phyloP scores from a whole-genome alignment of 2,329 filamentous ascomycete genomes.

The Shiraia sp. region DNA sequence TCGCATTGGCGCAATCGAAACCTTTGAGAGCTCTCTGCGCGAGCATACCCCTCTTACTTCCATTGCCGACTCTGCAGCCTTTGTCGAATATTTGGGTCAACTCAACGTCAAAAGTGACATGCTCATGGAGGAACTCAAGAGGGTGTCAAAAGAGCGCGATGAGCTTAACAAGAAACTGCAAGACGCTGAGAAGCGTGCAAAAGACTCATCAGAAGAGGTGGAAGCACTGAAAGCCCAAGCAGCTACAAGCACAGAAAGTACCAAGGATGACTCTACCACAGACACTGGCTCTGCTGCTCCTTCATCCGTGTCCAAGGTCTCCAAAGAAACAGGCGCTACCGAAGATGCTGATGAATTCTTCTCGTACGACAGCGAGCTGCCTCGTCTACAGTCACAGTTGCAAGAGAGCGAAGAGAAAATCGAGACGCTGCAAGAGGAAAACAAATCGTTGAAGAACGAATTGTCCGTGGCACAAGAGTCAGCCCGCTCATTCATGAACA shows the following conservation, averaged over 20 bases:
- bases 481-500: constrained; percentile 53
- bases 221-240: constrained; percentile 53
- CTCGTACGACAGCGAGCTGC: constrained; percentile 86
- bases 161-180: constrained; percentile 75
- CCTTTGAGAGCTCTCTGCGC: constrained; percentile 86
- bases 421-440: constrained; percentile 68
- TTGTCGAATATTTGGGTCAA: constrained; percentile 90
- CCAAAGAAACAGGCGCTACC: constrained; percentile 27
- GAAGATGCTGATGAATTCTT: constrained; percentile 75
- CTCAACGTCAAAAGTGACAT: constrained; percentile 85
- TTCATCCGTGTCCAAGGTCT: constrained; percentile 27
- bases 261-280: constrained; percentile 32
- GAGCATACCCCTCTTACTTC: constrained; percentile 91
- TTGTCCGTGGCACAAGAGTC: constrained; percentile 73
- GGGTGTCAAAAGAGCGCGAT: constrained; percentile 81
- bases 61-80: constrained; percentile 79
- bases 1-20: constrained; percentile 83
- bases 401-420: constrained; percentile 72
- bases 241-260: constrained; percentile 12
- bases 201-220: constrained; percentile 66
- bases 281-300: constrained; percentile 30
- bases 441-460: constrained; percentile 70
- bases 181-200: constrained; percentile 67
- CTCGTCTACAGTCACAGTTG: constrained; percentile 76
- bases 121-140: constrained; percentile 90